These are phyloP conservation scores for Candida multigemmis DNA, from an alignment of 805 yeast species.

Conservation along the genomic window DNA sequence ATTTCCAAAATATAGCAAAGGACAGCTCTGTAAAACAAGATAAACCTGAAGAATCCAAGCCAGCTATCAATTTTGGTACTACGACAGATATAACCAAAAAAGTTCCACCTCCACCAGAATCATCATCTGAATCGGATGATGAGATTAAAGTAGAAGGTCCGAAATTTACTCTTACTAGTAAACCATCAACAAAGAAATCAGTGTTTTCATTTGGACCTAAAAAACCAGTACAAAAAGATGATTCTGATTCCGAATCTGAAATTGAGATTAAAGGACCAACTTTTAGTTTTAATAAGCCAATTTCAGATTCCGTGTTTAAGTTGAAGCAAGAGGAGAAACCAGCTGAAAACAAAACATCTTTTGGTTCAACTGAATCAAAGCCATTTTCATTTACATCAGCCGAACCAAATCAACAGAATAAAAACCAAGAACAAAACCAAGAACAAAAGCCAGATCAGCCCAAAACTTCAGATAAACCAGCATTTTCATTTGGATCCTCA, in stretches of 20 bases:
- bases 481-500: constrained; percentile 9
- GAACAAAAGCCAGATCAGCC: no score
- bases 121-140: constrained; percentile 12
- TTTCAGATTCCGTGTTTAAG: constrained; percentile 25
- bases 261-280: constrained; percentile 67
- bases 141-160: constrained; percentile 28
- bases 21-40: constrained; percentile 2
- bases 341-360: constrained; percentile 2
- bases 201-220: constrained; percentile 30
- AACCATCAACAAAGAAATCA: constrained; percentile 22
- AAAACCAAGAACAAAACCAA: no score
- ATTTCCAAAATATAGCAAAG: constrained; percentile 20
- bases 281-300: constrained; percentile 37
- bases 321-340: constrained; percentile 3
- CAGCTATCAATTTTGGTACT: background rate
- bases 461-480: constrained; percentile 6
- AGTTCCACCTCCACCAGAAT: background rate
- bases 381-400: constrained; percentile 1
- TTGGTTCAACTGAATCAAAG: constrained; percentile 1
- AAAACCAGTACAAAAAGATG: constrained; percentile 11
- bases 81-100: background rate
- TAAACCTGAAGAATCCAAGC: background rate
- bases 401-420: no score
- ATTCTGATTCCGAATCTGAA: constrained; percentile 35
- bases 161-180: constrained; percentile 16